Base-by-base conservation (phyloP, 208 protist species). In the Leishmania gerbilli region DNA sequence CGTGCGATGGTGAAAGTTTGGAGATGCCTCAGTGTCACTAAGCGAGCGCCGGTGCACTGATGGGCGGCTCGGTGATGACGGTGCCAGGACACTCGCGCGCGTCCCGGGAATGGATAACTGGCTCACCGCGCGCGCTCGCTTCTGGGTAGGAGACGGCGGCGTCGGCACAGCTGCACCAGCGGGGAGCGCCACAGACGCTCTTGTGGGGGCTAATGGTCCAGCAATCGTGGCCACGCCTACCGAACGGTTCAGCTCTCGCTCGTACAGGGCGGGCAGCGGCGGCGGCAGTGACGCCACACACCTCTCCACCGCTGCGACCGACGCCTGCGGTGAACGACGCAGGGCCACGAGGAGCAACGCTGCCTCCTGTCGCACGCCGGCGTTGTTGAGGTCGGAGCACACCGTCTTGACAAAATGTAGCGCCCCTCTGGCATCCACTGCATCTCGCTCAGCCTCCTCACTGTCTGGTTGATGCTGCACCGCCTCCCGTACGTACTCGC, bases 341-440 rank as follows among this genome's bases (percentile, higher is more conserved):
- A 96, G 80, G 17, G 80, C 88, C 0, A 89, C 69, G 6, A 97
- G 79, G 7, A 97, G 75, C 53, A 83, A 56, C 71, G 92, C 82
- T 37, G 81, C 84, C 13, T 91, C 88, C 24, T 86, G 65, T 17
- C 90, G 81, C 62, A 93, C 88, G 0, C 87, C 78, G 24, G 88
- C 77, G 65, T 81, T 82, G 37, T 77, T 88, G 69, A 90, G 68
- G 31, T 96, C 92, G 53, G 92, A 79, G 74, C 91, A 93, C 51
- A 89, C 79, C 13, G 77, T 79, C 64, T 93, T 91, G 11, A 96
- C 76, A 77, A 95, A 97, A 47, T 95, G 88, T 27, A 95, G 69
- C 27, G 93, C 77, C 62, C 74, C 79, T 77, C 86, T 87, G 56
- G 84, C 83, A 31, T 96, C 91, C 11, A 92, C 37, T 27, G 72